Percentiles rank a stretch among this genome's conserved stretches.
Conservation (phyloP, 2,329 filamentous ascomycete species). For the Epichloe coenophiala region DNA sequence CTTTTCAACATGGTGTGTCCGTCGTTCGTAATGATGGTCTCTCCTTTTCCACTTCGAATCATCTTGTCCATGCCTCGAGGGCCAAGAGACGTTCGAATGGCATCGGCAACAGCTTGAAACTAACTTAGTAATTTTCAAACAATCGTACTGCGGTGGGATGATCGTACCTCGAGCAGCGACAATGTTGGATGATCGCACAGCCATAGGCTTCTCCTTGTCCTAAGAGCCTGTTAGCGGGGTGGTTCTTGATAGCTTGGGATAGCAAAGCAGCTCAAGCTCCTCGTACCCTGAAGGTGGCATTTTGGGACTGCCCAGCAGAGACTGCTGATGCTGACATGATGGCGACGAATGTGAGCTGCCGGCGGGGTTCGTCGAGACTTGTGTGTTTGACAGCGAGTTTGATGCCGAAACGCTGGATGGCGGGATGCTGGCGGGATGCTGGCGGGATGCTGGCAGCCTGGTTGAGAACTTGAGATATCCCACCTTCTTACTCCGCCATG, state of each 20-base stretch:
- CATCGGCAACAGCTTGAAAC: conserved; percentile 75
- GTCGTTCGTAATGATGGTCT: conserved; percentile 98
- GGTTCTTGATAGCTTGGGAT: conserved; percentile 16
- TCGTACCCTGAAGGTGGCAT: conserved; percentile 45
- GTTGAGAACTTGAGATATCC: conserved; percentile 25
- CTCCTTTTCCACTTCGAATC: conserved; percentile 93
- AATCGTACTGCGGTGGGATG: neutral
- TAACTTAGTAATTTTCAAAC: conserved; percentile 3
- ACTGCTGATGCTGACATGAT: conserved; percentile 30
- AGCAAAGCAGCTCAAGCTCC: conserved; percentile 12
- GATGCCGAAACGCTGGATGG: conserved; percentile 11
- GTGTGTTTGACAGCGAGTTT: conserved; percentile 18
- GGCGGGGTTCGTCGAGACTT: conserved; percentile 13
- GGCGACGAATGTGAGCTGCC: conserved; percentile 25
- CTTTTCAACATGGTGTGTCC: conserved; percentile 98
- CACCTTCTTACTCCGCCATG: conserved; percentile 25
- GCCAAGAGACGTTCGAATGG: conserved; percentile 89
- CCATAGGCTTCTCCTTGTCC: conserved; percentile 97
- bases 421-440: conserved; percentile 9
- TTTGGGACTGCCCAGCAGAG: conserved; percentile 27
- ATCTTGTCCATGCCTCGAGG: conserved; percentile 99
- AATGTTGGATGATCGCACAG: conserved; percentile 92
- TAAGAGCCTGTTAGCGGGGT: conserved; percentile 28
- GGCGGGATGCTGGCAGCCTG: conserved; percentile 16
- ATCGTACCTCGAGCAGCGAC: conserved; percentile 79